A percentile compares a stretch with the other conserved stretches of the same genome.
phyloP scores from a whole-genome alignment of 1,284 basidiomycete species.

The Phellopilus nigrolimitatus region DNA sequence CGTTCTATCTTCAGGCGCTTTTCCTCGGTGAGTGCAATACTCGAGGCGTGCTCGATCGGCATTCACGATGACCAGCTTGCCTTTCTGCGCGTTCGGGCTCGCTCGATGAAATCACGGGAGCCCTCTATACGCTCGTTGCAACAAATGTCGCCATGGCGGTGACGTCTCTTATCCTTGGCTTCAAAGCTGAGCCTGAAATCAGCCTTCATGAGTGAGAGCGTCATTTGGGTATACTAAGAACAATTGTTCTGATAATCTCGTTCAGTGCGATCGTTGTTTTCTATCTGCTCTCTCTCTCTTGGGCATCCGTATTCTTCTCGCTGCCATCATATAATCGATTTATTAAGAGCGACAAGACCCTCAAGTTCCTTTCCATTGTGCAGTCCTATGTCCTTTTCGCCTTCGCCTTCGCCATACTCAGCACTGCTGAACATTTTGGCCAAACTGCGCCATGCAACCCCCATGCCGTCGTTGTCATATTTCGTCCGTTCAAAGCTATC shows the following conservation, averaged over 20 bases:
- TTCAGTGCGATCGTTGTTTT: constrained; percentile 18
- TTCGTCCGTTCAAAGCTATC: constrained; percentile 26
- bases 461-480: constrained; percentile 25
- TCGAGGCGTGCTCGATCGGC: neutral
- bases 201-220: constrained; percentile 28
- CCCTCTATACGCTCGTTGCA: constrained; percentile 27
- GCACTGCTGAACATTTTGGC: constrained; percentile 24
- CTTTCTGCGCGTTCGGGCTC: constrained; percentile 25
- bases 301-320: constrained; percentile 23
- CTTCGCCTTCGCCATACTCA: constrained; percentile 25
- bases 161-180: constrained; percentile 27
- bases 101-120: constrained; percentile 25
- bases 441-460: constrained; percentile 22
- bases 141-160: constrained; percentile 29
- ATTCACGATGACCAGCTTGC: constrained; percentile 21
- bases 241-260: constrained; percentile 20
- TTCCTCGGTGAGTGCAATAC: constrained; percentile 14
- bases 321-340: constrained; percentile 24
- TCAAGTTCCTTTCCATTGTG: constrained; percentile 22
- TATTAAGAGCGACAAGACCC: constrained; percentile 7
- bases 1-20: constrained; percentile 20
- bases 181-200: constrained; percentile 25
- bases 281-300: constrained; percentile 20
- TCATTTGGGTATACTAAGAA: constrained; percentile 14
- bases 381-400: constrained; percentile 27